Percentiles rank a stretch among this genome's conserved stretches.
Evolutionary conservation across 176 grass and related monocot species (phyloP).

Genomic region (Eragrostis nindensis): DNA sequence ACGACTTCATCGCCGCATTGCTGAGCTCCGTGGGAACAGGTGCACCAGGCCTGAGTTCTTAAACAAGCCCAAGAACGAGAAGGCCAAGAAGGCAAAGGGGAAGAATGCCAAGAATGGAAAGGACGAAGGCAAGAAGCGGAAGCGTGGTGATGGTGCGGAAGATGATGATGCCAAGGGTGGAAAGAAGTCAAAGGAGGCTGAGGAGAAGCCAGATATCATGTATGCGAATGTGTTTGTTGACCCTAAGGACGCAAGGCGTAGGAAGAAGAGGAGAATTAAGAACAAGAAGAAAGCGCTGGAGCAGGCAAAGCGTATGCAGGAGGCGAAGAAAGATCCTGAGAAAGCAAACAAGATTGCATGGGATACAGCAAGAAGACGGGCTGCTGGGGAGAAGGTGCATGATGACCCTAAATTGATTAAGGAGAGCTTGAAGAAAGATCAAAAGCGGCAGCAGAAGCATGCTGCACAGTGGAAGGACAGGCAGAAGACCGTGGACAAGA

Average conservation of each 20-base stretch:
- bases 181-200: conserved; percentile 50
- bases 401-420: conserved; percentile 85
- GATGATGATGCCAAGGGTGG: conserved; percentile 45
- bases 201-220: conserved; percentile 59
- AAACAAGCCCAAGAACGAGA: conserved; percentile 64
- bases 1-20: conserved; percentile 58
- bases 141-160: conserved; percentile 42
- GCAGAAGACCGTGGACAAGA: conserved; percentile 47
- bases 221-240: conserved; percentile 71
- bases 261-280: conserved; percentile 76
- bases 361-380: conserved; percentile 69
- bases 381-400: conserved; percentile 88
- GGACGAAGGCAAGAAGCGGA: conserved; percentile 52
- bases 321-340: conserved; percentile 74
- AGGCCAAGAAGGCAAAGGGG: conserved; percentile 59
- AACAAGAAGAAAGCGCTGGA: conserved; percentile 75
- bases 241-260: conserved; percentile 56
- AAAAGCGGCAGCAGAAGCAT: conserved; percentile 71
- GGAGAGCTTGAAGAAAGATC: conserved; percentile 82
- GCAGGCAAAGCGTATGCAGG: conserved; percentile 64
- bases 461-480: conserved; percentile 72
- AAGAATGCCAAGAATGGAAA: conserved; percentile 53
- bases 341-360: conserved; percentile 71
- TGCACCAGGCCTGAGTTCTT: conserved; percentile 71
- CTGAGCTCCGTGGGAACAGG: conserved; percentile 58